Evolutionary conservation across 306 rosid genomes (phyloP).

Genomic region (Casuarina equisetifolia): DNA sequence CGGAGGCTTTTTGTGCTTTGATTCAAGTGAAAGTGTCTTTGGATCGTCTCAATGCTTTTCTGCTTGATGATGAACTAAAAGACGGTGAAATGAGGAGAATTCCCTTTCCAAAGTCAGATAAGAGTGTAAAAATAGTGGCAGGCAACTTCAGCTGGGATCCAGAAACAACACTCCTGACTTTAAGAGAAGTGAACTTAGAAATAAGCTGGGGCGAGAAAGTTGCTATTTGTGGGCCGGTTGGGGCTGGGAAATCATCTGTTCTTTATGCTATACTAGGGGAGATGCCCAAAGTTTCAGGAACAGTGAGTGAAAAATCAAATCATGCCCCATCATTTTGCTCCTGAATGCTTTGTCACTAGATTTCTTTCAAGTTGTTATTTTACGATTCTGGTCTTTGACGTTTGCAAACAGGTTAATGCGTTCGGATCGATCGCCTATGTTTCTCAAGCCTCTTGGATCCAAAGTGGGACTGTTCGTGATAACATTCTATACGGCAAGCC

Average conservation of each 20-base stretch:
- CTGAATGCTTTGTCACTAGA: conserved; percentile 13
- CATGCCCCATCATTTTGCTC: conserved; percentile 3
- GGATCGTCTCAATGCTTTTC: conserved; percentile 54
- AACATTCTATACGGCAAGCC: conserved; percentile 49
- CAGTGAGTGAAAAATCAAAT: conserved; percentile 43
- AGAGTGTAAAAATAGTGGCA: conserved; percentile 40
- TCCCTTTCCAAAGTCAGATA: conserved; percentile 17
- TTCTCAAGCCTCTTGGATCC: conserved; percentile 56
- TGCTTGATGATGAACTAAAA: conserved; percentile 65
- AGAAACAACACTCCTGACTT: conserved; percentile 46
- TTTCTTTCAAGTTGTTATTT: too few relatives aligned
- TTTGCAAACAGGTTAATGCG: conserved; percentile 38
- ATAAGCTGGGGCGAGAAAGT: conserved; percentile 54
- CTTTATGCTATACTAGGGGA: conserved; percentile 69
- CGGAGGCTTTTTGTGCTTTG: conserved; percentile 62
- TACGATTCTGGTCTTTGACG: neutral
- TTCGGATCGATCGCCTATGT: conserved; percentile 51
- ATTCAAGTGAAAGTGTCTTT: conserved; percentile 78
- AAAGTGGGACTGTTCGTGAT: conserved; percentile 51
- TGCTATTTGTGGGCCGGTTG: conserved; percentile 80
- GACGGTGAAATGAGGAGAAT: conserved; percentile 23
- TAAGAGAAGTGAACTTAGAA: conserved; percentile 46
- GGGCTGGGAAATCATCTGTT: conserved; percentile 84
- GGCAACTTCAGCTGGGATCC: conserved; percentile 71
- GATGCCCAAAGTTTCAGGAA: conserved; percentile 67